Conservation (phyloP, 208 protist species). For the Trypanosoma avium region DNA sequence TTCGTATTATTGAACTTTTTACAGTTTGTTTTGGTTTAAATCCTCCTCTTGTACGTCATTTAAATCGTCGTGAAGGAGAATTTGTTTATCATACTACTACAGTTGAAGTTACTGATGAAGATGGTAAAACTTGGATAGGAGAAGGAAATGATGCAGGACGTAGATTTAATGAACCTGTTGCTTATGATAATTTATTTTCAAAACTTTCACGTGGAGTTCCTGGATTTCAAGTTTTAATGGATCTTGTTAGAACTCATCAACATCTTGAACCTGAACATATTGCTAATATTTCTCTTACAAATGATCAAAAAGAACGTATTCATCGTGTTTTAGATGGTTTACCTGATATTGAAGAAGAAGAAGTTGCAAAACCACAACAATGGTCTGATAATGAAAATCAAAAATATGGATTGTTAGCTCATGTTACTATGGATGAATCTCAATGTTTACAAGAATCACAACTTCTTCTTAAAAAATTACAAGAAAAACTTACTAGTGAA, state of each 20-base stretch:
- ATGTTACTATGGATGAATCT: slow-evolving; percentile 23
- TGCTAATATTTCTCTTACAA: slow-evolving; percentile 33
- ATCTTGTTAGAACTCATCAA: slow-evolving; percentile 32
- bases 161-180: slow-evolving; percentile 34
- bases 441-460: slow-evolving; percentile 47
- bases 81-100: slow-evolving; percentile 25
- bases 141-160: slow-evolving; percentile 26
- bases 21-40: slow-evolving; percentile 58
- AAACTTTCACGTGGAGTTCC: slow-evolving; percentile 29
- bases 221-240: slow-evolving; percentile 34
- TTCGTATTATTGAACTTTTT: slow-evolving; percentile 62
- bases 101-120: slow-evolving; percentile 39
- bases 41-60: slow-evolving; percentile 31
- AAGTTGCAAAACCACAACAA: slow-evolving; percentile 12
- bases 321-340: slow-evolving; percentile 16
- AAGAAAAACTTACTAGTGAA: slow-evolving; percentile 46
- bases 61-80: slow-evolving; percentile 27
- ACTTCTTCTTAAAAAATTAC: slow-evolving; percentile 34
- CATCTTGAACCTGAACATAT: slow-evolving; percentile 41
- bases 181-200: slow-evolving; percentile 50
- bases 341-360: slow-evolving; percentile 27
- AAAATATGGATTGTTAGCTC: slow-evolving; percentile 18
- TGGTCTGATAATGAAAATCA: slow-evolving; percentile 14
- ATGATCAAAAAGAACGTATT: slow-evolving; percentile 33
- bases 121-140: slow-evolving; percentile 27